phyloP scores from a whole-genome alignment of 228 moss, liverwort and hornwort genomes.

The Sphagnum magellanicum region DNA sequence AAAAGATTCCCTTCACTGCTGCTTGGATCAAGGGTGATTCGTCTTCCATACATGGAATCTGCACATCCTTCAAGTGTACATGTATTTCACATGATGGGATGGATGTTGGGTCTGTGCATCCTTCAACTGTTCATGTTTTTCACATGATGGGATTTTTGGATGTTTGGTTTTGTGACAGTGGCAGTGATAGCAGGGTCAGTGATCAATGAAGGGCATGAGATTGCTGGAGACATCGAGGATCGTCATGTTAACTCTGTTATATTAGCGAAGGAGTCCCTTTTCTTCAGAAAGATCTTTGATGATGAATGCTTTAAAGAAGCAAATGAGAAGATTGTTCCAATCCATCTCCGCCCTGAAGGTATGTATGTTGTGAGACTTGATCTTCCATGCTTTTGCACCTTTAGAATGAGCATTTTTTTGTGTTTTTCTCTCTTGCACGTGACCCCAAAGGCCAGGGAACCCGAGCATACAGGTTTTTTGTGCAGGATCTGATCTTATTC shows the following conservation, averaged over 20 bases:
- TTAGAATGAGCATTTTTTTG: too few species aligned
- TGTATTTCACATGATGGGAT: not conserved
- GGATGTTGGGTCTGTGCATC: too few species aligned
- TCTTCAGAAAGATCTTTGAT: constrained; percentile 9
- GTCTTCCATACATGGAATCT: not conserved
- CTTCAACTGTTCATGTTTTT: not conserved
- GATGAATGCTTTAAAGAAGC: constrained; percentile 12
- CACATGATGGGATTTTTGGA: not conserved
- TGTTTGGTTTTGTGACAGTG: not conserved
- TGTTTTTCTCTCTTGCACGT: too few species aligned
- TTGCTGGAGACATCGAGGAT: not conserved
- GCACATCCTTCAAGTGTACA: not conserved
- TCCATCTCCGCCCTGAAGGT: constrained; percentile 10
- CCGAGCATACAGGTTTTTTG: too few species aligned
- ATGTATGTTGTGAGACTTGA: not conserved
- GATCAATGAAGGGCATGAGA: not conserved
- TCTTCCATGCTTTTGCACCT: too few species aligned
- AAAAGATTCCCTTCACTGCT: not conserved
- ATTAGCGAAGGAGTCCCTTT: constrained; percentile 6
- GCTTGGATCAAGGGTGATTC: not conserved
- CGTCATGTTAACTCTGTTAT: constrained; percentile 8
- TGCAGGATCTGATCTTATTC: too few species aligned
- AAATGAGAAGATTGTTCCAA: constrained; percentile 7
- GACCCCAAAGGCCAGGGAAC: too few species aligned
- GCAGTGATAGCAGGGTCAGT: constrained; percentile 6